Percentiles rank a stretch among this genome's conserved stretches.
Conservation (phyloP, 78 protist species). For the Dictyostelium intermedium region DNA sequence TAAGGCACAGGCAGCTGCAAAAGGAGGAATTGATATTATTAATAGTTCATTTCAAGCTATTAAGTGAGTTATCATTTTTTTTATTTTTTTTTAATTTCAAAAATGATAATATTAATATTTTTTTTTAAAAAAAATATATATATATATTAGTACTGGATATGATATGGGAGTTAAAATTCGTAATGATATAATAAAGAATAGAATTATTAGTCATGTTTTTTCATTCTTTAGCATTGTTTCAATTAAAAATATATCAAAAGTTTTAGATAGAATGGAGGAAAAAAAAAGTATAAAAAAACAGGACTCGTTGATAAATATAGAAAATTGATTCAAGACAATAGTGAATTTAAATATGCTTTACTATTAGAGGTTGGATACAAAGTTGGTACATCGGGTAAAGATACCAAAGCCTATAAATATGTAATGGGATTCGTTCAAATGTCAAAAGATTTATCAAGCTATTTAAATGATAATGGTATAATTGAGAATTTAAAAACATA, state of each 20-base stretch:
- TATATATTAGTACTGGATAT: background rate
- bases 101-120: background rate
- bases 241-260: background rate
- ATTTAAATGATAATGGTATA: background rate
- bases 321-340: background rate
- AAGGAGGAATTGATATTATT: background rate
- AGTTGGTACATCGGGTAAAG: background rate
- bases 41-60: background rate
- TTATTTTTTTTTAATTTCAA: background rate
- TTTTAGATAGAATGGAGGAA: background rate
- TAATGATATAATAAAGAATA: background rate
- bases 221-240: slow-evolving; percentile 3
- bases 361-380: background rate
- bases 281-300: background rate
- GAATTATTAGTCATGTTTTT: background rate
- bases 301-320: background rate
- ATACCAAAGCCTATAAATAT: background rate
- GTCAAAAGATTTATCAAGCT: background rate
- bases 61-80: background rate
- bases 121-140: too few species aligned
- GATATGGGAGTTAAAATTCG: background rate
- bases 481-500: background rate
- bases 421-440: background rate
- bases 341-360: background rate
- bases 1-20: background rate